These are phyloP conservation scores for Clonostachys sp. DNA, from an alignment of 2,329 filamentous ascomycete species.

Conservation along the genomic window DNA sequence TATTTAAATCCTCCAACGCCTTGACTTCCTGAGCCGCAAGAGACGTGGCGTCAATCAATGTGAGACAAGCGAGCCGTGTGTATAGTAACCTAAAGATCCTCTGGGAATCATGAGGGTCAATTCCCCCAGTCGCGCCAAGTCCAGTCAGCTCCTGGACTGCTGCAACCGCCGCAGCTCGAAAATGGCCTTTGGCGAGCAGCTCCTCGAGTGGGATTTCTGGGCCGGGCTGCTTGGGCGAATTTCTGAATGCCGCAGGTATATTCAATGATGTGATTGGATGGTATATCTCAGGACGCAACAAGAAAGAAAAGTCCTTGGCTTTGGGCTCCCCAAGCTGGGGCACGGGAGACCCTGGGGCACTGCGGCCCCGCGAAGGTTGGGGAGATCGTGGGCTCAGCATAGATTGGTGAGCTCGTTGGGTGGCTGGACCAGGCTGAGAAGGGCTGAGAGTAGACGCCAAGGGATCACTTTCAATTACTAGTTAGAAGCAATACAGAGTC, in stretches of 20 bases:
- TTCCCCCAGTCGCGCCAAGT: conserved; percentile 32
- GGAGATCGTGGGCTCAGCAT: conserved; percentile 7
- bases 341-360: conserved; percentile 12
- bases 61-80: conserved; percentile 75
- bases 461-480: conserved; percentile 3
- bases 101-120: conserved; percentile 51
- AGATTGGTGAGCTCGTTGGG: conserved; percentile 1
- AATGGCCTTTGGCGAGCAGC: conserved; percentile 70
- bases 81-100: conserved; percentile 76
- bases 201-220: conserved; percentile 60
- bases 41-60: conserved; percentile 69
- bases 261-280: conserved; percentile 68
- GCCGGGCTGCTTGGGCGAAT: conserved; percentile 58
- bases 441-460: conserved; percentile 19
- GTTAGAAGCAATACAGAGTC: not conserved
- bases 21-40: conserved; percentile 65
- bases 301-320: conserved; percentile 71
- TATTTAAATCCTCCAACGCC: conserved; percentile 57
- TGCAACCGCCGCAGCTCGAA: conserved; percentile 71
- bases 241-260: conserved; percentile 63
- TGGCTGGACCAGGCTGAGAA: conserved; percentile 12
- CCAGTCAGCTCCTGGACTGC: conserved; percentile 58
- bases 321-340: conserved; percentile 20
- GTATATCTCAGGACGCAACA: conserved; percentile 77
- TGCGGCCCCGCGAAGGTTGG: not conserved